Evolutionary conservation across 169 alveolate genomes (phyloP).

Genomic region (Cardiosporidium cionae): DNA sequence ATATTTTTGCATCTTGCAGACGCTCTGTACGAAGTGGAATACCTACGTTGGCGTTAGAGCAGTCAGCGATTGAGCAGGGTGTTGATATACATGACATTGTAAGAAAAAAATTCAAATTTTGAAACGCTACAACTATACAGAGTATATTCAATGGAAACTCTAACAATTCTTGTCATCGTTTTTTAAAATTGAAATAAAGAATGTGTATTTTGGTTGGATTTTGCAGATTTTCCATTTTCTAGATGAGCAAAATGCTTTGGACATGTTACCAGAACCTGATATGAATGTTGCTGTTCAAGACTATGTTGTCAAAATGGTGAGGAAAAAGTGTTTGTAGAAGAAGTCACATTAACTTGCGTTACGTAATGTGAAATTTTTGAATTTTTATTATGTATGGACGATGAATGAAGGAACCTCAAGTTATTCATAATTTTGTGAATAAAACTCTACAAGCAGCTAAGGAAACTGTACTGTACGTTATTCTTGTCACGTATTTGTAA

Average conservation of each 20-base stretch:
- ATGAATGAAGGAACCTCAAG: neutral
- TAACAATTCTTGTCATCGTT: neutral
- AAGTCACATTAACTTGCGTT: neutral
- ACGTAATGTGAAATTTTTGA: too few species aligned
- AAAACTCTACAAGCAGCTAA: neutral
- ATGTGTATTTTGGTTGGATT: neutral
- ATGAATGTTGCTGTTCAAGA: constrained; percentile 26
- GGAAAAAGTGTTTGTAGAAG: neutral
- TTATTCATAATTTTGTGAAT: neutral
- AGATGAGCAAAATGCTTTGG: constrained; percentile 9
- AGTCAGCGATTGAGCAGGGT: neutral
- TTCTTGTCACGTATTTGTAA: too few species aligned
- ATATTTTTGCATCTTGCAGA: neutral
- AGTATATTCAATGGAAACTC: too few species aligned
- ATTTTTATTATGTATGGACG: too few species aligned
- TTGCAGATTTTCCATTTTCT: constrained; percentile 15
- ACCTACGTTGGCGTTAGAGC: constrained; percentile 15
- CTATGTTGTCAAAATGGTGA: constrained; percentile 19
- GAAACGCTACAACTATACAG: neutral
- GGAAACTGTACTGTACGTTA: neutral
- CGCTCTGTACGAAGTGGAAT: neutral
- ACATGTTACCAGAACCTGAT: constrained; percentile 22
- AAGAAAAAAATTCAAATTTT: neutral
- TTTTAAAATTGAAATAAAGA: too few species aligned
- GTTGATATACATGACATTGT: constrained; percentile 22